These are phyloP conservation scores for Clonostachys byssicola DNA, from an alignment of 2,329 filamentous ascomycete species.

Conservation along the genomic window DNA sequence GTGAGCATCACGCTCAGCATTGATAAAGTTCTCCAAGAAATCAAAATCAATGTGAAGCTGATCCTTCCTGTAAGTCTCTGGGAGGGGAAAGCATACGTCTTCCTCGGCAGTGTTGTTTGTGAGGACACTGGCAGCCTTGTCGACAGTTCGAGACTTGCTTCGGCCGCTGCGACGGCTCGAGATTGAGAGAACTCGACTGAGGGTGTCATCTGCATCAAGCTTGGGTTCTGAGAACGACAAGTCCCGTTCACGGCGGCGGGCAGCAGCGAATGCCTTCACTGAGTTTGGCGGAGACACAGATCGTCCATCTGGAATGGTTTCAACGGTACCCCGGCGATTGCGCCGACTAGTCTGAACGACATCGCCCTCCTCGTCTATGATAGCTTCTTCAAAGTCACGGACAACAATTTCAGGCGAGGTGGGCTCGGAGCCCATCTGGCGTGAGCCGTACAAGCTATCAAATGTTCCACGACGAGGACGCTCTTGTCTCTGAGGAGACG, in stretches of 20 bases:
- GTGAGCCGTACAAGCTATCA: constrained; percentile 61
- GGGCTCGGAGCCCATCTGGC: constrained; percentile 31
- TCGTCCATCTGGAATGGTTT: constrained; percentile 53
- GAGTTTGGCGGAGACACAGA: constrained; percentile 91
- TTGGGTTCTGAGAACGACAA: constrained; percentile 48
- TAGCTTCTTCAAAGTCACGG: constrained; percentile 83
- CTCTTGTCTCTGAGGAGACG: constrained; percentile 55
- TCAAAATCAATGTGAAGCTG: constrained; percentile 89
- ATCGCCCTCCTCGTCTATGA: constrained; percentile 65
- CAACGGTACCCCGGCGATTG: constrained; percentile 52
- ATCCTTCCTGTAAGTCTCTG: constrained; percentile 60
- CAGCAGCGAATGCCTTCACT: constrained; percentile 93
- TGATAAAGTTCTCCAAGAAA: constrained; percentile 87
- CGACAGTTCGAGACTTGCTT: constrained; percentile 55
- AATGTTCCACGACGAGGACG: constrained; percentile 67
- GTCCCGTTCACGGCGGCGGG: constrained; percentile 78
- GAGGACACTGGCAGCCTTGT: constrained; percentile 57
- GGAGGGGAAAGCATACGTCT: constrained; percentile 84
- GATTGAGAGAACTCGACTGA: constrained; percentile 69
- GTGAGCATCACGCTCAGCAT: constrained; percentile 47
- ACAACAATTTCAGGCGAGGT: constrained; percentile 39
- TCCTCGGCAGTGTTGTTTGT: constrained; percentile 73
- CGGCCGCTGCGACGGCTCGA: constrained; percentile 57
- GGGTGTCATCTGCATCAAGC: constrained; percentile 34
- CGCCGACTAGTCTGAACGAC: constrained; percentile 35